Evolutionary conservation across 108 stramenopile species (phyloP).

Genomic region (Parietichytrium sp.): DNA sequence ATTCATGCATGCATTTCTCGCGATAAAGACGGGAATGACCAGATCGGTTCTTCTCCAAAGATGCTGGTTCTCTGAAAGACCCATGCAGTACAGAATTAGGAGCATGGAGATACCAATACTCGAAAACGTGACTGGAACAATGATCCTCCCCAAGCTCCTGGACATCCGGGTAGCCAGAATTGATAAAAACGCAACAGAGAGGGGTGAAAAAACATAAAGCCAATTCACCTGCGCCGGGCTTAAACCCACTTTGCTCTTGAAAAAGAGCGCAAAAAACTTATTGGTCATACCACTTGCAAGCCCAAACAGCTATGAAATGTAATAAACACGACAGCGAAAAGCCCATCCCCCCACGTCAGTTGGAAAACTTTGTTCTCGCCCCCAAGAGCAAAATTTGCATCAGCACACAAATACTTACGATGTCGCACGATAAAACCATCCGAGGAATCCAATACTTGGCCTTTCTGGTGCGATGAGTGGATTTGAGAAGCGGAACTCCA

Average conservation of each 20-base stretch:
- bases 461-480: not conserved
- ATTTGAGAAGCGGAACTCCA: too few relatives aligned
- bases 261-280: slow-evolving; percentile 74
- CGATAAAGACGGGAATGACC: slow-evolving; percentile 50
- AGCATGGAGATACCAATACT: slow-evolving; percentile 24
- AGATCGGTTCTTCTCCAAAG: slow-evolving; percentile 39
- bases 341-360: not conserved
- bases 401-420: not conserved
- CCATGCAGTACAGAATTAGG: slow-evolving; percentile 8
- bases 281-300: slow-evolving; percentile 71
- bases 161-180: slow-evolving; percentile 51
- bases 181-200: slow-evolving; percentile 53
- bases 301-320: slow-evolving; percentile 55
- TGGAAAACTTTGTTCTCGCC: not conserved
- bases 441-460: slow-evolving; percentile 34
- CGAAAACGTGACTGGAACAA: slow-evolving; percentile 11
- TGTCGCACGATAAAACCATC: slow-evolving; percentile 7
- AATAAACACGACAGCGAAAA: slow-evolving; percentile 50
- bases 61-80: not conserved
- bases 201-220: slow-evolving; percentile 57
- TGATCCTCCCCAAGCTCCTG: slow-evolving; percentile 52
- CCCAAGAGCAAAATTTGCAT: not conserved
- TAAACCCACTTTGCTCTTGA: slow-evolving; percentile 57
- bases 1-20: slow-evolving; percentile 43
- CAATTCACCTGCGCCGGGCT: slow-evolving; percentile 62